Evolutionary conservation across 305 asterid genomes (phyloP).

Genomic region (Petunia hybrid): DNA sequence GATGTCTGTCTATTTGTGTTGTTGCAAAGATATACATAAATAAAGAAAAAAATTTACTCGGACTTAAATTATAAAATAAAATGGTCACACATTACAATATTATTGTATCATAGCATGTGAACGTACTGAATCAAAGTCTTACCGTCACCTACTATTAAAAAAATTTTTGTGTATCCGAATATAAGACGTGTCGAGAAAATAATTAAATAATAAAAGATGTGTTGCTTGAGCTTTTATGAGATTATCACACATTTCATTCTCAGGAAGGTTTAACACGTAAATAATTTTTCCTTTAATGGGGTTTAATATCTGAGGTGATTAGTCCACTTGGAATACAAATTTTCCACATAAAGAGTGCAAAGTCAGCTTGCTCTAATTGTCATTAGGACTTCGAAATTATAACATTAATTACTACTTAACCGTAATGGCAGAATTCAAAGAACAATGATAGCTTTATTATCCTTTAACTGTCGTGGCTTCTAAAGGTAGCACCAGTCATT

Average conservation of each 20-base stretch:
- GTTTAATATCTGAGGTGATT: constrained; percentile 46
- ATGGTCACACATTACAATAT: no score
- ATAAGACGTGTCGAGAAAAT: no score
- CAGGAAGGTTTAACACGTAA: background rate
- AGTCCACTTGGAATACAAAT: constrained; percentile 42
- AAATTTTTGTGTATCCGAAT: no score
- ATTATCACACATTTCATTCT: background rate
- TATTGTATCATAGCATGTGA: no score
- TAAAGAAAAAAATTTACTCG: no score
- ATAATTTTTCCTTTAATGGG: constrained; percentile 6
- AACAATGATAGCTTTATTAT: constrained; percentile 25
- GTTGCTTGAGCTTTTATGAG: no score
- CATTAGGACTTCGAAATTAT: constrained; percentile 43
- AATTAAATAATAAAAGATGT: no score
- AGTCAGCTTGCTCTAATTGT: constrained; percentile 49
- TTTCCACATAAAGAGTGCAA: constrained; percentile 37
- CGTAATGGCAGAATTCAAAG: constrained; percentile 39
- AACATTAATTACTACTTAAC: constrained; percentile 37
- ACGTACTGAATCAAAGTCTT: no score
- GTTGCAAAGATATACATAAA: background rate
- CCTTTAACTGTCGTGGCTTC: constrained; percentile 26
- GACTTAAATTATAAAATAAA: no score
- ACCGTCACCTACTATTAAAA: no score
- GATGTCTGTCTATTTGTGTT: background rate
- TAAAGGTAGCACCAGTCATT: constrained; percentile 33